These are phyloP conservation scores for Rhipidocladum racemiflorum DNA, from an alignment of 176 grass and related monocot genomes.

Conservation along the genomic window DNA sequence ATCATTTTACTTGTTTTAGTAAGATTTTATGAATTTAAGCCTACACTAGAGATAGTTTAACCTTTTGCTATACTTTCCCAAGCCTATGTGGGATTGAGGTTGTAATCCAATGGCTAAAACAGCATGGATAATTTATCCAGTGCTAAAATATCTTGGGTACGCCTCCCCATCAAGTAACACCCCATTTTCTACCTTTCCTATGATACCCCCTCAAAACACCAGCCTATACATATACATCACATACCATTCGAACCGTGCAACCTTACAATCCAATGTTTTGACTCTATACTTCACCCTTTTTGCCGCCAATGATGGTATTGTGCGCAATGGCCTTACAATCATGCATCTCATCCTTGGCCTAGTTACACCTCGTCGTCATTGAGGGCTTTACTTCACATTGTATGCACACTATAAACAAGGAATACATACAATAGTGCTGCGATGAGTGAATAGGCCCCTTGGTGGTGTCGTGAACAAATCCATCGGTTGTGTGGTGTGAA, in stretches of 20 bases:
- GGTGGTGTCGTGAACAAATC: too few species aligned
- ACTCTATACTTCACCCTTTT: not conserved
- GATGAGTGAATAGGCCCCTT: too few species aligned
- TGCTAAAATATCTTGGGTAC: not conserved
- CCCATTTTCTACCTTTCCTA: not conserved
- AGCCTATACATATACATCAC: not conserved
- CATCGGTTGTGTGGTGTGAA: too few species aligned
- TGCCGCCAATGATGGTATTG: not conserved
- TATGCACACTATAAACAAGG: not conserved
- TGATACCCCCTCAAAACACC: not conserved
- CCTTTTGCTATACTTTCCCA: not conserved
- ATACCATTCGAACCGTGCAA: not conserved
- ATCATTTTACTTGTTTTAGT: not conserved
- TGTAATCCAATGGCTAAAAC: not conserved
- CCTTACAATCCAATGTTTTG: not conserved
- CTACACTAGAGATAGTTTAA: not conserved
- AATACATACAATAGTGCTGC: not conserved
- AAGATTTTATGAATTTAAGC: not conserved
- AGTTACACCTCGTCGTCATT: not conserved
- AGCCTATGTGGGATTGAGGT: not conserved
- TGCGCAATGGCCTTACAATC: not conserved
- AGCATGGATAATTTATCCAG: not conserved
- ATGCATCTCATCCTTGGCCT: not conserved
- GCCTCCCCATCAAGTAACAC: not conserved
- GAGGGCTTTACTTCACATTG: not conserved